These are phyloP conservation scores for Claviceps africana DNA, from an alignment of 2,329 filamentous ascomycete genomes.

Conservation along the genomic window DNA sequence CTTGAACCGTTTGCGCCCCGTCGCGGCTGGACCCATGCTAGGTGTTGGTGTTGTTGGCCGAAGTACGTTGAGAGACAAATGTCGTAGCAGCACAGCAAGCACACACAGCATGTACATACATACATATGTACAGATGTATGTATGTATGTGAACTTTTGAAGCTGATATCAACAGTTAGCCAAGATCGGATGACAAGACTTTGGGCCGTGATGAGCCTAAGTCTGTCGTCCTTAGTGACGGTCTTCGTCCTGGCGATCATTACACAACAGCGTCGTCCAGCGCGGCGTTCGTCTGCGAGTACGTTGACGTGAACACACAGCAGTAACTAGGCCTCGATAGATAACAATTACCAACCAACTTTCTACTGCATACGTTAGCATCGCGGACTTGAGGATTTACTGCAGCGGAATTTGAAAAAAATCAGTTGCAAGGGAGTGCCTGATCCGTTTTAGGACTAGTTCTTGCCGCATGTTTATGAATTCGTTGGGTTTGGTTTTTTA, in stretches of 20 bases:
- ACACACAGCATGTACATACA: too few relatives aligned
- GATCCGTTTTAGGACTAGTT: too few relatives aligned
- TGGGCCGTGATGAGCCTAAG: background rate
- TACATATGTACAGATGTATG: too few relatives aligned
- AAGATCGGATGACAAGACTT: background rate
- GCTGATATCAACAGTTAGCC: background rate
- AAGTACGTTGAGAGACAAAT: background rate
- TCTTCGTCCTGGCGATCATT: background rate
- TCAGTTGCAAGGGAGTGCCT: too few relatives aligned
- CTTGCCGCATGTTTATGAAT: too few relatives aligned
- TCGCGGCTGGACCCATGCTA: background rate
- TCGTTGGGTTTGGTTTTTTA: too few relatives aligned
- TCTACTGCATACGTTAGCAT: too few relatives aligned
- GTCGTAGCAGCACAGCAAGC: background rate
- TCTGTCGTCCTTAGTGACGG: background rate
- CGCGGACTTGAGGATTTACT: too few relatives aligned
- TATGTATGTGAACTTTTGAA: background rate
- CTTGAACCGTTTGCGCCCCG: slow-evolving; percentile 24
- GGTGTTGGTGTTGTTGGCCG: background rate
- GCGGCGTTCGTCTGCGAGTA: background rate
- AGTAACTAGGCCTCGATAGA: too few relatives aligned
- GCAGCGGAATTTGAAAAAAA: too few relatives aligned
- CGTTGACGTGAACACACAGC: too few relatives aligned
- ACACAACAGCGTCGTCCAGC: background rate
- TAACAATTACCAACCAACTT: too few relatives aligned